phyloP scores from a whole-genome alignment of 2,329 filamentous ascomycete species.

The Lecanicillium sp. region DNA sequence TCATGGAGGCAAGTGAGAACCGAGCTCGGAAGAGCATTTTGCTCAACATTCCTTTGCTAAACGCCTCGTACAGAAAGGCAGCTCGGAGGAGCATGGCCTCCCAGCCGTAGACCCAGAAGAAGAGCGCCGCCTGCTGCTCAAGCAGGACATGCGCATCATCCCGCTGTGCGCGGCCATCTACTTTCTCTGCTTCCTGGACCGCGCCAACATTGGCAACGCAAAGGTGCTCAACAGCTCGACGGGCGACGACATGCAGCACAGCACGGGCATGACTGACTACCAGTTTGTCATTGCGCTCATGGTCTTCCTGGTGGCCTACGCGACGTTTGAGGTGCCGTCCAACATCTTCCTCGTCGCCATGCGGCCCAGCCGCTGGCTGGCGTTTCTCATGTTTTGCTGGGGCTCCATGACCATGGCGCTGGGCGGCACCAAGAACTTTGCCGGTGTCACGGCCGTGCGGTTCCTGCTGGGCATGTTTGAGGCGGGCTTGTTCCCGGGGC shows the following conservation, averaged over 20 bases:
- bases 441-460: constrained; percentile 56
- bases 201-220: constrained; percentile 63
- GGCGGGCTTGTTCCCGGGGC: constrained; percentile 61
- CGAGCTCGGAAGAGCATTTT: too few relatives aligned
- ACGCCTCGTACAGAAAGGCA: neutral
- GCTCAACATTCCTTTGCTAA: too few relatives aligned
- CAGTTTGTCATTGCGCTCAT: constrained; percentile 53
- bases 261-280: constrained; percentile 52
- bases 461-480: constrained; percentile 63
- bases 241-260: constrained; percentile 52
- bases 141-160: constrained; percentile 56
- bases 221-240: constrained; percentile 56
- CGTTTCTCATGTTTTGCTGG: constrained; percentile 60
- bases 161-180: constrained; percentile 58
- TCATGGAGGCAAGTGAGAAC: too few relatives aligned
- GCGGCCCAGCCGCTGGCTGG: constrained; percentile 54
- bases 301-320: constrained; percentile 54
- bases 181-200: constrained; percentile 60
- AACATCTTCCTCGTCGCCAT: constrained; percentile 60
- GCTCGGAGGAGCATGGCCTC: neutral
- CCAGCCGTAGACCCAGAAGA: constrained; percentile 4
- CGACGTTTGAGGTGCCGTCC: constrained; percentile 56
- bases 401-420: constrained; percentile 60
- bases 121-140: constrained; percentile 38
- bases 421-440: constrained; percentile 55